Evolutionary conservation across 2,329 filamentous ascomycete species (phyloP).

Genomic region (Monilinia laxa): DNA sequence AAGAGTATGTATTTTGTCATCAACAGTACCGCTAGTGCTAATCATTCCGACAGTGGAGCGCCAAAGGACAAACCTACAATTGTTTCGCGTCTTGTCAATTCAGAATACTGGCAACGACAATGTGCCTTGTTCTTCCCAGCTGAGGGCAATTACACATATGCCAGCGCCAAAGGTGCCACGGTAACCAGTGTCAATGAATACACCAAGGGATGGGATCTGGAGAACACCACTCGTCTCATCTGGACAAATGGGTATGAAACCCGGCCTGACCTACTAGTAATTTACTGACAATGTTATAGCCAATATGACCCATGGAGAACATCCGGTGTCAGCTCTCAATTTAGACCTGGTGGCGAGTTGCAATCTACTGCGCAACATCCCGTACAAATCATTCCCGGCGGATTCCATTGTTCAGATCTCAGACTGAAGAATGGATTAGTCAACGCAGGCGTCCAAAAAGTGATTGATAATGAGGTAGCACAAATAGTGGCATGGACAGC

Average conservation of each 20-base stretch:
- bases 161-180: slow-evolving; percentile 47
- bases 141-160: slow-evolving; percentile 51
- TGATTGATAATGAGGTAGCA: slow-evolving; percentile 51
- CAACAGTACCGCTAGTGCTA: slow-evolving; percentile 5
- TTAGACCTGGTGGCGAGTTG: slow-evolving; percentile 55
- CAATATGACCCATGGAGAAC: slow-evolving; percentile 61
- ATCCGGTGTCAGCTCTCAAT: slow-evolving; percentile 52
- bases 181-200: slow-evolving; percentile 51
- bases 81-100: slow-evolving; percentile 51
- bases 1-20: slow-evolving; percentile 44
- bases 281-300: slow-evolving; percentile 33
- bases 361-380: slow-evolving; percentile 48
- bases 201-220: slow-evolving; percentile 56
- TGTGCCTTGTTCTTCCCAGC: slow-evolving; percentile 57
- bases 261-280: not conserved
- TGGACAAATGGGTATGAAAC: slow-evolving; percentile 53
- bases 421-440: slow-evolving; percentile 46
- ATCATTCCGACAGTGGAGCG: slow-evolving; percentile 42
- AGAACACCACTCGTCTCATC: slow-evolving; percentile 53
- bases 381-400: slow-evolving; percentile 53
- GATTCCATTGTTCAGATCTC: slow-evolving; percentile 57
- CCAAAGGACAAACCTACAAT: slow-evolving; percentile 48
- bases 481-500: slow-evolving; percentile 55
- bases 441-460: slow-evolving; percentile 49
- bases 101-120: slow-evolving; percentile 55